Base-by-base conservation (phyloP, 2,329 filamentous ascomycete species). In the Fusarium paranaense region DNA sequence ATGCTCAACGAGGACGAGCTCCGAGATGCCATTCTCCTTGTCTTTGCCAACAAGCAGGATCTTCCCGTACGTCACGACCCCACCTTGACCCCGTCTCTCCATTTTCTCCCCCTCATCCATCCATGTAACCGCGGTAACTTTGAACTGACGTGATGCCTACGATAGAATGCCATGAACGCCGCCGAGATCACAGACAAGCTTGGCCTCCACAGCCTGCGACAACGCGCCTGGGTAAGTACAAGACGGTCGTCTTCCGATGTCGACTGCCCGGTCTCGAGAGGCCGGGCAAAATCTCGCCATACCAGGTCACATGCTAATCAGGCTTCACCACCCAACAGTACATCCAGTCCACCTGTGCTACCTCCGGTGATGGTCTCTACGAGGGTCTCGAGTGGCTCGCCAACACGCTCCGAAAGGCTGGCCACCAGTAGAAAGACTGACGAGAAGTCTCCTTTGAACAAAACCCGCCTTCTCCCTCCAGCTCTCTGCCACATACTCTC, bases 31-130 rank as follows among this genome's bases (percentile, higher is more conserved):
- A 92, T 98, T 80, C 91, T 99, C 80, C 88, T 99, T 81, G 96
- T 99, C 82, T 99, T 99, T 83, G 97, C 97, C 87, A 99, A 99
- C 92, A 99, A 99, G 91, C 97, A 99, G 90, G 97, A 99, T 95
- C 89, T 98, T 86, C 93, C 93, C 80, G 97, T 98, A 89, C 85
- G 95, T 90, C 74, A 77, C 76, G 42, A 77, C 70, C 70, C 67
- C 70, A 62, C 67, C 64, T 60, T 62, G 40, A 65, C 52, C 60
- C 42, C 40, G 61, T 71, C 20, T 61, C 38, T 54, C 58, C 60
- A 72, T 67, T 59, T 50, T 32, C 50, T 38, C 60, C 47, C 40
- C 57, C 65, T 56, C 62, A 45, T 32, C 37, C 30, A 42, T 64
- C 56, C 33, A 42, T 47, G n/a, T 62, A 50, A 22, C 58, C 63